phyloP scores from a whole-genome alignment of 116 monocot species.

The Zostera marina region DNA sequence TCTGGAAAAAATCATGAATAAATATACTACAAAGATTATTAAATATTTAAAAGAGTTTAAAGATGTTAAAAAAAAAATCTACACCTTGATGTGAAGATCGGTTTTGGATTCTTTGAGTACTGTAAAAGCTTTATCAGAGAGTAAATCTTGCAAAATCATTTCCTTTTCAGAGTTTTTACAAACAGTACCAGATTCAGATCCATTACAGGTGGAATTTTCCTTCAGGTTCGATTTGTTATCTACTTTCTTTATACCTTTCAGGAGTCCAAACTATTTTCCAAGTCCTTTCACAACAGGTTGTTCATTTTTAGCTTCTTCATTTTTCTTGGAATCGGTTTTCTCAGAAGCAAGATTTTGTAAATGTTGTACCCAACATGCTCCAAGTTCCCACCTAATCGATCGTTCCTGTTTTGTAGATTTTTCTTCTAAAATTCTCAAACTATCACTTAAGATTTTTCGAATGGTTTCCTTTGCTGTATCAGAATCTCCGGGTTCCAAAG shows the following conservation, averaged over 20 bases:
- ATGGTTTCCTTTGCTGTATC: constrained; percentile 15
- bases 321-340: constrained; percentile 46
- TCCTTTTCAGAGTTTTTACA: constrained; percentile 26
- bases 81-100: constrained; percentile 89
- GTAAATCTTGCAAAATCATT: constrained; percentile 29
- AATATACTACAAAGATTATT: not conserved
- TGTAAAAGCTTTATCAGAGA: constrained; percentile 58
- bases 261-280: constrained; percentile 71
- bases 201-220: constrained; percentile 17
- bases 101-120: constrained; percentile 71
- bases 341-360: constrained; percentile 49
- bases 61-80: constrained; percentile 4
- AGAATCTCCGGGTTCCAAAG: constrained; percentile 26
- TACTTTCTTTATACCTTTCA: constrained; percentile 77
- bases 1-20: constrained; percentile 22
- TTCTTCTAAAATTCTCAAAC: constrained; percentile 39
- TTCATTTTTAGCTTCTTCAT: constrained; percentile 42
- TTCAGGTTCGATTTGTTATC: constrained; percentile 35
- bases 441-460: constrained; percentile 31
- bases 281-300: constrained; percentile 68
- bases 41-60: not conserved
- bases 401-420: constrained; percentile 23
- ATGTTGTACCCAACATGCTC: constrained; percentile 95
- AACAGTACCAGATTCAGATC: not conserved
- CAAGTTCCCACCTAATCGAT: constrained; percentile 83